Evolutionary conservation across 192 early-diverging fungal genomes (phyloP).

Genomic region (Coemansia sp.): DNA sequence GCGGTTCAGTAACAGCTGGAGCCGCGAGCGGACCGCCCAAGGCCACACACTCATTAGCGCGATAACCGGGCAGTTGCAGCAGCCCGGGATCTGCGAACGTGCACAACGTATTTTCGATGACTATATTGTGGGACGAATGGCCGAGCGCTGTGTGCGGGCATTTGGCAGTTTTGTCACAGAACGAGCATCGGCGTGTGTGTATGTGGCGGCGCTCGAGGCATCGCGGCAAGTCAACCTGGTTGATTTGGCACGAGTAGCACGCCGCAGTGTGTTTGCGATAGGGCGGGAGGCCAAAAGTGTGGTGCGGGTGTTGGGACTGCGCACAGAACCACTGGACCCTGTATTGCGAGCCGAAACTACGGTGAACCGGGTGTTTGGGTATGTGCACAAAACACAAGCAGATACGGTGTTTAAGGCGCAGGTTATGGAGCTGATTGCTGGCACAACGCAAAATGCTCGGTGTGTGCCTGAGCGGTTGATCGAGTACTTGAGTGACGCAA

Average conservation of each 20-base stretch:
- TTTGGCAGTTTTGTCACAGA: constrained; percentile 13
- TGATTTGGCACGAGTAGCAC: constrained; percentile 11
- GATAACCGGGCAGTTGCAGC: constrained; percentile 2
- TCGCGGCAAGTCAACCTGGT: constrained; percentile 10
- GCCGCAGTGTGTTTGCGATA: constrained; percentile 19
- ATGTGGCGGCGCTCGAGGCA: constrained; percentile 27
- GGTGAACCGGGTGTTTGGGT: constrained; percentile 25
- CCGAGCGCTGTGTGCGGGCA: neutral
- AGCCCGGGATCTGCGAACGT: constrained; percentile 9
- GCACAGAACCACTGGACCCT: constrained; percentile 16
- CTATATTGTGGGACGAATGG: neutral
- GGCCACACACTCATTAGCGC: neutral
- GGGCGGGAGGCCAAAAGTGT: constrained; percentile 15
- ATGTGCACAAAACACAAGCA: neutral
- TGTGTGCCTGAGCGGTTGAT: constrained; percentile 10
- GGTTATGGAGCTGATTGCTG: constrained; percentile 2
- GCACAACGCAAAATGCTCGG: neutral
- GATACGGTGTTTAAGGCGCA: neutral
- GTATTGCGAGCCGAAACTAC: constrained; percentile 20
- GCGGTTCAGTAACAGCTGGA: too few relatives aligned
- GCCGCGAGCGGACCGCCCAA: constrained; percentile 8
- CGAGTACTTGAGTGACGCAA: constrained; percentile 1
- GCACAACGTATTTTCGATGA: constrained; percentile 23
- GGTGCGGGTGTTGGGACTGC: constrained; percentile 1
- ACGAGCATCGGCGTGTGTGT: constrained; percentile 20